Base-by-base conservation (phyloP, 1,139 yeast genomes). In the Geotrichum klebahnii region DNA sequence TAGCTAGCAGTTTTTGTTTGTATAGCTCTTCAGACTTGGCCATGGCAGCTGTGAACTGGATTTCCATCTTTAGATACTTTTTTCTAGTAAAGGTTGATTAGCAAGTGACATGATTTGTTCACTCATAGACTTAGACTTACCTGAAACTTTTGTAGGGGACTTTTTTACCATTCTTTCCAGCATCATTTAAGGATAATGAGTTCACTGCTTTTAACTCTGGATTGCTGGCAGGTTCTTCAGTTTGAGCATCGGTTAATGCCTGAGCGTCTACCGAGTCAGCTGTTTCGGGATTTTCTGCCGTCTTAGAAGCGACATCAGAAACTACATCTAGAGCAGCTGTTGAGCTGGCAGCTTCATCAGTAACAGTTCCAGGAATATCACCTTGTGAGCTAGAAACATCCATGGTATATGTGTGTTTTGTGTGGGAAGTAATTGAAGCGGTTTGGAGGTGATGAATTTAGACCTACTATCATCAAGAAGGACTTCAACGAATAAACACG, bases 21-120 rank as follows among this genome's bases (percentile, higher is more conserved):
- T 57, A 57, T 12, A 63, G 55, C 29, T 54, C 57, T n/a, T 62
- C 64, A 8, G 63, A 58, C 26, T 43, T 43, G 10, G 52, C 55
- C 59, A 63, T 58, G 29, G 53, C 59, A 33, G 51, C 50, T 33
- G 54, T 49, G 50, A 63, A 62, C 48, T 56, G 48, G 16, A 46
- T 46, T 31, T 56, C 56, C 59, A 62, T 52, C 53, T 60, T 62
- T 37, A 55, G 51, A 40, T 62, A 63, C 51, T 61, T 62, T 41
- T 61, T 62, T 50, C 55, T 50, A 28, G 17, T 33, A 8, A n/a
- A 12, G 9, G 9, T 33, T 8, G 37, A 8, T 14, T 8, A 12
- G 12, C 29, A 16, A 24, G 14, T 14, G 12, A 5, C 6, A 19
- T 5, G 35, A 14, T 37, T 14, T 14, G 16, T 6, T 26, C 23